Evolutionary conservation across 305 asterid genomes (phyloP), one percentile per base, ranked within the genome.

Genomic region (Rubia tinctorum): DNA sequence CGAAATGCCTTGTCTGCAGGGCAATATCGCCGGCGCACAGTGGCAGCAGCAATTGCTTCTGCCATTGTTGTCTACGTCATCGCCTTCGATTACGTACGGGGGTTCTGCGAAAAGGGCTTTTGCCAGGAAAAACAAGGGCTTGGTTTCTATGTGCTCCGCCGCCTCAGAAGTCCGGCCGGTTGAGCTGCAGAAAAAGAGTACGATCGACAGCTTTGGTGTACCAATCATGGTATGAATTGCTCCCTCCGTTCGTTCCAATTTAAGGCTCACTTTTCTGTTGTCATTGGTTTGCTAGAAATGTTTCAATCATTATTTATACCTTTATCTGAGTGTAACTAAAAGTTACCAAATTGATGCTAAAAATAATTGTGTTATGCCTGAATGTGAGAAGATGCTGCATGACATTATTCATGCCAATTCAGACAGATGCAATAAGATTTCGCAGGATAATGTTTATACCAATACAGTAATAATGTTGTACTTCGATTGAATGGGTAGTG

Each of bases 181-280:
- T 40, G 67, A 39, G 67, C 67, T 55, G 60, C 60, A 55, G 60
- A 55, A 39, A 34, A 56, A 11, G 12, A 6, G 37, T 14, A 58
- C 67, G 7, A 18, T 22, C 61, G 40, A 43, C 45, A 40, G 40
- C 67, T 8, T 40, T 40, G 67, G 56, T 7, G 56, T 71, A 56
- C 74, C 74, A 22, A 13, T 71, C 14, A 71, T 71, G 74, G 74
- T 71, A 55, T 55, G 25, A 40, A 25, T 39, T 15, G 3, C 39
- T 53, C 10, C 12, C 60, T 55, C 60, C n/a, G 1, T 51, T 51
- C n/a, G 1, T 51, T 51, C 58, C 22, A 15, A 51, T 17, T 51
- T 37, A 37, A 37, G 40, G 40, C 0, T 37, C 40, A 37, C 40
- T 37, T 37, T 53, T 53, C 23, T 1, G 60, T 53, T 53, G 18